Percentiles rank a stretch among this genome's conserved stretches.
These are phyloP conservation scores for Argentina anserina DNA, from an alignment of 306 rosid genomes.

Conservation along the genomic window DNA sequence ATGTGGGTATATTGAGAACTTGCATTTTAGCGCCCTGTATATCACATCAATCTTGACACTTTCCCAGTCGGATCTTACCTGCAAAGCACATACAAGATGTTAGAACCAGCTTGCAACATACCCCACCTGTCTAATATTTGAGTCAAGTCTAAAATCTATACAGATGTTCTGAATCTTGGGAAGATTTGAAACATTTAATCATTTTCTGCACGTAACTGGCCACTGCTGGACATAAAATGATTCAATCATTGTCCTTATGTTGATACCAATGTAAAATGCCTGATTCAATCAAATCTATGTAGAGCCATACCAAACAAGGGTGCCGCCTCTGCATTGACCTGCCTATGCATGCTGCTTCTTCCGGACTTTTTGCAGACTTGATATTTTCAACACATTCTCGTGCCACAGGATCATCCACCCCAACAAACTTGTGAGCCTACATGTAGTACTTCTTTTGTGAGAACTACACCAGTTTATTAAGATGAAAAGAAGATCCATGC, in stretches of 20 bases:
- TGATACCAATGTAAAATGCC: conserved; percentile 2
- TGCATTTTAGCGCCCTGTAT: conserved; percentile 79
- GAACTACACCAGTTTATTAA: conserved; percentile 12
- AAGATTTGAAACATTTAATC: neutral
- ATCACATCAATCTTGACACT: conserved; percentile 71
- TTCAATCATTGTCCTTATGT: neutral
- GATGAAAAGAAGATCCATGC: conserved; percentile 5
- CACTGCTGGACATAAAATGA: neutral
- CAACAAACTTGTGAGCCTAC: conserved; percentile 77
- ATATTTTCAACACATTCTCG: conserved; percentile 56
- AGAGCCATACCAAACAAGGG: conserved; percentile 59
- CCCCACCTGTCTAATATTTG: neutral
- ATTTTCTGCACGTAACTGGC: neutral
- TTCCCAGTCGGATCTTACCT: conserved; percentile 87
- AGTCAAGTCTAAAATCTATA: neutral
- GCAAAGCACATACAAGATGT: conserved; percentile 19
- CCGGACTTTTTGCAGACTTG: conserved; percentile 79
- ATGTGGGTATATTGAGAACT: conserved; percentile 78
- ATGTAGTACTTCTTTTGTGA: conserved; percentile 6
- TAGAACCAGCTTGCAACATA: neutral
- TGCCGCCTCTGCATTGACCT: conserved; percentile 75
- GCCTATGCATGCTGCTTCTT: conserved; percentile 82
- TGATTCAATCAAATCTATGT: neutral
- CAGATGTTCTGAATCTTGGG: neutral
- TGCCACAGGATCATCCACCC: conserved; percentile 60